Evolutionary conservation across 495 filamentous ascomycete species (phyloP).

Genomic region (Penicillium cosmopolitanum): DNA sequence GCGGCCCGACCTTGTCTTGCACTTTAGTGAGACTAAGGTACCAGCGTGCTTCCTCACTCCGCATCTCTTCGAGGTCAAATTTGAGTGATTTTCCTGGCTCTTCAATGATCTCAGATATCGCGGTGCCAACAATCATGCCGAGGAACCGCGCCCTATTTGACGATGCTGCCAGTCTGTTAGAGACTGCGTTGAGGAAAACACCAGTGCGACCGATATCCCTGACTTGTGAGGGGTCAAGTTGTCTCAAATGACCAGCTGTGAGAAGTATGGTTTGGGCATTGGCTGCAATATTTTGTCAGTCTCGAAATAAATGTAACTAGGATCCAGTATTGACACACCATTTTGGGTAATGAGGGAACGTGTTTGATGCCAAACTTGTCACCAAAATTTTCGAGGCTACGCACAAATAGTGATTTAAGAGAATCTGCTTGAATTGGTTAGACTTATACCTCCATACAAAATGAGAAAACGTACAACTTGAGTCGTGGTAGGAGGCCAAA

Average conservation of each 20-base stretch:
- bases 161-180: conserved; percentile 80
- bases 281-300: conserved; percentile 44
- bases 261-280: conserved; percentile 81
- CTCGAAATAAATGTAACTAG: not conserved
- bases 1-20: conserved; percentile 64
- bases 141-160: conserved; percentile 77
- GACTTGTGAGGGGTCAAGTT: conserved; percentile 61
- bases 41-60: conserved; percentile 72
- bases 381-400: conserved; percentile 71
- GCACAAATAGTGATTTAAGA: conserved; percentile 64
- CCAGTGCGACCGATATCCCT: conserved; percentile 69
- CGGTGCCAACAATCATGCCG: conserved; percentile 86
- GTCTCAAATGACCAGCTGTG: conserved; percentile 73
- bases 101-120: conserved; percentile 80
- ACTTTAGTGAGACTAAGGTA: conserved; percentile 69
- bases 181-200: conserved; percentile 73
- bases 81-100: conserved; percentile 71
- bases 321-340: conserved; percentile 52
- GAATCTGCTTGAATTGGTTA: conserved; percentile 42
- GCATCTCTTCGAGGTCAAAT: conserved; percentile 83
- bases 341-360: conserved; percentile 83
- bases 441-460: conserved; percentile 1
- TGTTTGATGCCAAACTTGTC: conserved; percentile 88
- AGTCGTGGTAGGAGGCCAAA: conserved; percentile 60
- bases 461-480: conserved; percentile 46